Conservation (phyloP, 2,329 filamentous ascomycete species). For the Aureobasidium zeae region DNA sequence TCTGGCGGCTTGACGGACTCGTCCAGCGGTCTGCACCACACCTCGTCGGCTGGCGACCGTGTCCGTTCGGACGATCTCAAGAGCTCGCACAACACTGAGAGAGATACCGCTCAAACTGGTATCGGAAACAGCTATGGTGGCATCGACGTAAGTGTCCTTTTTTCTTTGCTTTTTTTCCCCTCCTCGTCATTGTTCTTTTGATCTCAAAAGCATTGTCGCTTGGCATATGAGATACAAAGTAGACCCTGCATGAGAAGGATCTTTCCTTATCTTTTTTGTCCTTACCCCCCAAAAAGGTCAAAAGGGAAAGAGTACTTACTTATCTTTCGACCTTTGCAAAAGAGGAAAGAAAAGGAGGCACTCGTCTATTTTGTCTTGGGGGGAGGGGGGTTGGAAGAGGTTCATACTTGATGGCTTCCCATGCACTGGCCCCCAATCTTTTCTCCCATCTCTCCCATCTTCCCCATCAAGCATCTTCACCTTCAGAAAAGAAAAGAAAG, state of each 20-base stretch:
- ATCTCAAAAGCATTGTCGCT: neutral
- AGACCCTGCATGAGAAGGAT: no score
- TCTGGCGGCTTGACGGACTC: neutral
- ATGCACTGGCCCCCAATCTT: neutral
- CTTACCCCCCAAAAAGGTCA: no score
- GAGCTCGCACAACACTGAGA: neutral
- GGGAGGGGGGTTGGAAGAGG: no score
- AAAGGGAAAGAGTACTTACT: no score
- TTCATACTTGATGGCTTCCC: neutral
- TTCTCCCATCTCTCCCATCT: neutral
- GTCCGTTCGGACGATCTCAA: neutral
- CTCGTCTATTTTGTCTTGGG: neutral
- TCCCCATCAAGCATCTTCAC: neutral
- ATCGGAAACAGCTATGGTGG: no score
- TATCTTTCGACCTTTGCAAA: no score
- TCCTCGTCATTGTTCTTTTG: neutral
- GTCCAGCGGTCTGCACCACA: neutral
- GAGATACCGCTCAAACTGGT: conserved; percentile 4
- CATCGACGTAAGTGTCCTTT: conserved; percentile 3
- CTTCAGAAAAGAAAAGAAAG: no score
- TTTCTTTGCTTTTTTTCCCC: neutral
- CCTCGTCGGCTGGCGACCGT: neutral
- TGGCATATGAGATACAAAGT: no score
- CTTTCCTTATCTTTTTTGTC: no score
- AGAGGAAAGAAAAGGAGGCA: no score